Evolutionary conservation across 2,329 filamentous ascomycete genomes (phyloP).

Genomic region (Rosellinia necatrix): DNA sequence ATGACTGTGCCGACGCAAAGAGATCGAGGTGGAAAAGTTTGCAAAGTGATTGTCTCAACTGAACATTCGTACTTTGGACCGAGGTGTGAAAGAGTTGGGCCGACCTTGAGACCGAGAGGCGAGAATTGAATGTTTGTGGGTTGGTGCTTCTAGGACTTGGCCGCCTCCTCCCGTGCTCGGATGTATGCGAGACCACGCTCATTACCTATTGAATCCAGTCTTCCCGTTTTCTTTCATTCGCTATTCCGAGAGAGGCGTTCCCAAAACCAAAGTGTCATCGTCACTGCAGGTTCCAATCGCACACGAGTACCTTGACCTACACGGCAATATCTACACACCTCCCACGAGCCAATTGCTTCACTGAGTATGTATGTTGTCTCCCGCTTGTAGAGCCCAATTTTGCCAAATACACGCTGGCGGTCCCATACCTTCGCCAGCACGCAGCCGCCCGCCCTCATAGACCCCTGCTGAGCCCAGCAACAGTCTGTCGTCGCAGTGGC

Average conservation of each 20-base stretch:
- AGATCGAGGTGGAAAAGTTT: slow-evolving; percentile 23
- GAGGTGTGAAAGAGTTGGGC: slow-evolving; percentile 32
- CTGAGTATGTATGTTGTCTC: slow-evolving; percentile 55
- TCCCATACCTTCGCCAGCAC: slow-evolving; percentile 39
- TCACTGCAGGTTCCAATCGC: slow-evolving; percentile 44
- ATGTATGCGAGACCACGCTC: slow-evolving; percentile 34
- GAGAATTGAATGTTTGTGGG: slow-evolving; percentile 37
- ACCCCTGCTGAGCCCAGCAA: slow-evolving; percentile 29
- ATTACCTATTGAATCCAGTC: slow-evolving; percentile 33
- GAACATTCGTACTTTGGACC: slow-evolving; percentile 13
- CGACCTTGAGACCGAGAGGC: slow-evolving; percentile 29
- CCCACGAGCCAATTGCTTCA: slow-evolving; percentile 47
- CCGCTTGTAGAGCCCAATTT: slow-evolving; percentile 50
- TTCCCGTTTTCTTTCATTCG: slow-evolving; percentile 38
- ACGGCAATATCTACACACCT: slow-evolving; percentile 42
- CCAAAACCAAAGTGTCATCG: slow-evolving; percentile 36
- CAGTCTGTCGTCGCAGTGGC: slow-evolving; percentile 31
- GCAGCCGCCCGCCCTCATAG: slow-evolving; percentile 32
- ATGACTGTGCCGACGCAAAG: slow-evolving; percentile 32
- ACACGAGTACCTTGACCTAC: slow-evolving; percentile 43
- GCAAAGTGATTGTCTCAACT: slow-evolving; percentile 24
- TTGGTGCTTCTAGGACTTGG: slow-evolving; percentile 37
- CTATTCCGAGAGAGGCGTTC: slow-evolving; percentile 40
- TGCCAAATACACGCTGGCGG: slow-evolving; percentile 41
- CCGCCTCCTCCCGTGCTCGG: slow-evolving; percentile 36